Evolutionary conservation across 1,139 yeast genomes (phyloP), one percentile per base, ranked within the genome.

Genomic region (Kluyveromyces sp.): DNA sequence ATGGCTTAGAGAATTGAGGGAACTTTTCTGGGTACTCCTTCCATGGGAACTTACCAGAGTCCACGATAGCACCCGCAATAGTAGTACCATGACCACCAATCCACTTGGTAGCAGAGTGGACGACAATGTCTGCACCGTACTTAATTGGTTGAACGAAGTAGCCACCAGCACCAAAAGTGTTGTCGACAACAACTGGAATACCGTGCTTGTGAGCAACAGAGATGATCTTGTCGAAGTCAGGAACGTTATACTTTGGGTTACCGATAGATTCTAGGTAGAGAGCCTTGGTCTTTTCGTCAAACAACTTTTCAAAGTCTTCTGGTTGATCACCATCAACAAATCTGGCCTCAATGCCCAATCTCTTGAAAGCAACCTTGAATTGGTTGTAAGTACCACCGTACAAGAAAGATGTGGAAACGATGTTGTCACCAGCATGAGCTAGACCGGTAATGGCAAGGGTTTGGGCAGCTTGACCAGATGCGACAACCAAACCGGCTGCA

Each of bases 81-180:
- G 97, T 86, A 50, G 89, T 89, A 63, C 97, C 97, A 65, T 90
- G 97, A 51, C 97, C 98, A 55, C 96, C 96, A 57, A 92, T 89
- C 96, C 97, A 92, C 69, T 92, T 92, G 48, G 97, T 92, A 47
- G 97, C 96, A 48, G 97, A 89, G 69, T 90, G 96, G 28, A 77
- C 74, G 33, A 79, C 77, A 52, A 88, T 83, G 64, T 88, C 95
- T 39, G 88, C 97, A 55, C 97, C 97, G 60, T 78, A 85, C 52
- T 83, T 85, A 56, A 92, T 68, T 53, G 98, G 98, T 59, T 78
- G 81, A 52, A 88, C 77, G 59, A 86, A 77, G 73, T 70, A 89
- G 44, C 97, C 97, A 67, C 96, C 97, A 41, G 97, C 97, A 63
- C 96, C 97, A 60, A 90, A 90, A 31, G 98, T 92, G 78, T 92